These are phyloP conservation scores for Leccinum olivaceopallidum DNA, from an alignment of 768 basidiomycete genomes.

Conservation along the genomic window DNA sequence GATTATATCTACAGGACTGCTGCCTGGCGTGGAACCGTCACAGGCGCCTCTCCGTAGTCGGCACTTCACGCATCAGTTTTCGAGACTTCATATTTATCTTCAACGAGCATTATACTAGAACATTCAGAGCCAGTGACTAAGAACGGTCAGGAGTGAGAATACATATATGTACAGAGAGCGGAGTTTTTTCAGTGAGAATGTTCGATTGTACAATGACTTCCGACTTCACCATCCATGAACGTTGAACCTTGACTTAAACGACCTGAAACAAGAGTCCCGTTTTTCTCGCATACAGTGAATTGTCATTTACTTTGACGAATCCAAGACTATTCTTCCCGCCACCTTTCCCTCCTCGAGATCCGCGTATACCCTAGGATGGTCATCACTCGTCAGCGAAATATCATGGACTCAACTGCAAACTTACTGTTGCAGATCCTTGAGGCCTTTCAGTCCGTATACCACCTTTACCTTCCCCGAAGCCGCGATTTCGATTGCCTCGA, in stretches of 20 bases:
- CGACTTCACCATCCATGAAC: background rate
- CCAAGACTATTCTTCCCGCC: conserved; percentile 44
- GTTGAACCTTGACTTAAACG: background rate
- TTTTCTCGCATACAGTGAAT: background rate
- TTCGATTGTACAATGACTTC: background rate
- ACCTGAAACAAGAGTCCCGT: background rate
- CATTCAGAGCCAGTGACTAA: background rate
- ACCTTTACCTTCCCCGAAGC: conserved; percentile 69
- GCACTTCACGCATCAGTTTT: background rate
- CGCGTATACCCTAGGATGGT: conserved; percentile 35
- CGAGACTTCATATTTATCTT: background rate
- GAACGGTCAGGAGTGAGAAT: background rate
- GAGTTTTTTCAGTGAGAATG: background rate
- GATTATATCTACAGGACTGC: background rate
- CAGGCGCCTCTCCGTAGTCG: background rate
- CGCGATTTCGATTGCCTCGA: conserved; percentile 79
- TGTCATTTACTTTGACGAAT: conserved; percentile 29
- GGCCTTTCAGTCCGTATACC: conserved; percentile 44
- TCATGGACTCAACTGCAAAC: conserved; percentile 21
- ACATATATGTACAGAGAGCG: background rate
- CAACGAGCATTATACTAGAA: background rate
- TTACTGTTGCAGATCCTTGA: conserved; percentile 54
- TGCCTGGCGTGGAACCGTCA: background rate
- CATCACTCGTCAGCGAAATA: background rate
- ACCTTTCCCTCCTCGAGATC: conserved; percentile 41